Evolutionary conservation across 345 rosid genomes (phyloP).

Genomic region (Melastoma malabathricum): DNA sequence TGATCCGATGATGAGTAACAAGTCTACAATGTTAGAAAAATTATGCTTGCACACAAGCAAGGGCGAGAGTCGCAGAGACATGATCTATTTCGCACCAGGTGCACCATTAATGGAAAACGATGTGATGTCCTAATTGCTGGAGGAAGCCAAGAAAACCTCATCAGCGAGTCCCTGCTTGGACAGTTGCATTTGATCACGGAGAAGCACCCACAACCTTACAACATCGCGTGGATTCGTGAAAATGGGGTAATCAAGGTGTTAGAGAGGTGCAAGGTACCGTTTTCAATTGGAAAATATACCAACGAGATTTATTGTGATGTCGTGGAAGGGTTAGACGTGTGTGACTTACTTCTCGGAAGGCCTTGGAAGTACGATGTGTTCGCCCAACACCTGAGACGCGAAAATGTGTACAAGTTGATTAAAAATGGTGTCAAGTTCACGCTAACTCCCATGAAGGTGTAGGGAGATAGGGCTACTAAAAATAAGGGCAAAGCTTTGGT

Average conservation of each 20-base stretch:
- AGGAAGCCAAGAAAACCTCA: not conserved
- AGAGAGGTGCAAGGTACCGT: not conserved
- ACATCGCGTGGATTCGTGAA: no score
- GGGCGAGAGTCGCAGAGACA: not conserved
- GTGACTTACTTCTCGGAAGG: not conserved
- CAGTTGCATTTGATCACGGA: not conserved
- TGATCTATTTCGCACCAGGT: not conserved
- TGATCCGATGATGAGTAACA: not conserved
- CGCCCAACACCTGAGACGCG: not conserved
- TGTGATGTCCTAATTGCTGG: not conserved
- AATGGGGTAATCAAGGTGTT: not conserved
- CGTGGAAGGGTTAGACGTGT: constrained; percentile 5
- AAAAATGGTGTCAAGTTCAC: not conserved
- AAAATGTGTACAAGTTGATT: not conserved
- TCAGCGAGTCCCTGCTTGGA: not conserved
- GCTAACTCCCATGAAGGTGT: not conserved
- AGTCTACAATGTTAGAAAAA: no score
- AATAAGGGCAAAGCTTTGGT: no score
- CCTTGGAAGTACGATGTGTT: constrained; percentile 5
- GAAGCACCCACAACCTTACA: not conserved
- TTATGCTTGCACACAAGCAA: accelerated
- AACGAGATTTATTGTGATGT: not conserved
- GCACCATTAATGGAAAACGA: not conserved
- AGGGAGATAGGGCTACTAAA: no score
- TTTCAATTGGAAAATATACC: not conserved